A percentile compares a stretch with the other conserved stretches of the same genome.
Evolutionary conservation across 1,284 basidiomycete species (phyloP).

Genomic region (Gymnopus androsaceus): DNA sequence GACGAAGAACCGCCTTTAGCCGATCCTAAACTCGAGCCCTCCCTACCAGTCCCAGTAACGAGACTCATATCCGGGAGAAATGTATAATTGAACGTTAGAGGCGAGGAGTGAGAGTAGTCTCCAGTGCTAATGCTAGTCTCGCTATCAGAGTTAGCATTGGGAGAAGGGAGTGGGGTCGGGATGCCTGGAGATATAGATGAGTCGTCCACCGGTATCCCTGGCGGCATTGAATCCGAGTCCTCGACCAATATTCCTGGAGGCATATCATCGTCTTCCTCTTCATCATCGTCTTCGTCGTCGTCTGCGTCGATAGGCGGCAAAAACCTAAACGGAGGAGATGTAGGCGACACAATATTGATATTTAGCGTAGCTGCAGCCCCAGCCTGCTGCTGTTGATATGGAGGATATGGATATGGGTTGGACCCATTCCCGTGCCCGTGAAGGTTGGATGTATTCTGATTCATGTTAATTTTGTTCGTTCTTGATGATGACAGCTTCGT

Average conservation of each 20-base stretch:
- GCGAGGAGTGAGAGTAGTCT: neutral
- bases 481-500: too few relatives aligned
- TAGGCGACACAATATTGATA: neutral
- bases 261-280: conserved; percentile 1
- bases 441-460: too few relatives aligned
- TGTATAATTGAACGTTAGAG: conserved; percentile 5
- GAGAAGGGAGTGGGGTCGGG: neutral
- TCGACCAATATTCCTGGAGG: neutral
- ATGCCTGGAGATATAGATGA: neutral
- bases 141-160: neutral
- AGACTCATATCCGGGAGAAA: conserved; percentile 1
- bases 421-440: too few relatives aligned
- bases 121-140: neutral
- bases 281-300: neutral
- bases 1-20: too few relatives aligned
- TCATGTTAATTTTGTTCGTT: too few relatives aligned
- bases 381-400: neutral
- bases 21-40: neutral
- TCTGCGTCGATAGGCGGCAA: neutral
- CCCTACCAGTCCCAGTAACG: neutral
- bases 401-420: too few relatives aligned
- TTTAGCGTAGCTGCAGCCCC: neutral
- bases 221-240: neutral
- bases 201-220: neutral
- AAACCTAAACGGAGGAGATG: neutral